Evolutionary conservation across 352 stramenopile genomes (phyloP).

Genomic region (Pythium aquatile): DNA sequence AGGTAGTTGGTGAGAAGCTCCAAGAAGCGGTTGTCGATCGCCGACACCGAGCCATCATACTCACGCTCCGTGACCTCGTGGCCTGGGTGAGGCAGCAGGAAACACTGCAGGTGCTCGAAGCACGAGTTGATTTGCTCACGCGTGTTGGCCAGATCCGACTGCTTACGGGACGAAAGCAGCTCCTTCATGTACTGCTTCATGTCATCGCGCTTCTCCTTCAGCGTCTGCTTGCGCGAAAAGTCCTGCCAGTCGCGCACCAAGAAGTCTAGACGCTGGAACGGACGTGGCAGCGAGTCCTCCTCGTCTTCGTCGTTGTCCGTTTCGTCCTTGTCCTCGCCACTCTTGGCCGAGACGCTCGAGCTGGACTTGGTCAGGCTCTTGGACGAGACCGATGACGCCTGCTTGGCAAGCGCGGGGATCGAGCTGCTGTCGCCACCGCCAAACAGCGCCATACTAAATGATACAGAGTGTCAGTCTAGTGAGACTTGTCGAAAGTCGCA

Average conservation of each 20-base stretch:
- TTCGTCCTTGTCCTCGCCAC: conserved; percentile 16
- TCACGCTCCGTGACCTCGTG: conserved; percentile 96
- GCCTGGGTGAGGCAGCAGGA: conserved; percentile 96
- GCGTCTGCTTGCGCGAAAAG: conserved; percentile 90
- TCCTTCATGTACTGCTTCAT: conserved; percentile 95
- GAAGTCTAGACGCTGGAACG: conserved; percentile 99
- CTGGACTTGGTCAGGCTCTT: conserved; percentile 39
- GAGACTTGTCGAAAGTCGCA: background rate
- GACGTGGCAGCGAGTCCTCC: conserved; percentile 43
- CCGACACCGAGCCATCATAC: conserved; percentile 94
- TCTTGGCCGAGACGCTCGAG: conserved; percentile 40
- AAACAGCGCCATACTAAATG: conserved; percentile 70
- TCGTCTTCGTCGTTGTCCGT: conserved; percentile 31
- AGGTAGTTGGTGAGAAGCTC: conserved; percentile 94
- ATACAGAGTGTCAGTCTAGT: background rate
- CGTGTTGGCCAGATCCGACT: conserved; percentile 93
- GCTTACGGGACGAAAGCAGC: conserved; percentile 90
- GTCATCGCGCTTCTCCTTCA: conserved; percentile 88
- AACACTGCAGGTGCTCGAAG: conserved; percentile 95
- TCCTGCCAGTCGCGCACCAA: conserved; percentile 99
- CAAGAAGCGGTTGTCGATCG: conserved; percentile 94
- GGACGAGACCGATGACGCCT: conserved; percentile 19
- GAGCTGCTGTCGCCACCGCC: conserved; percentile 38
- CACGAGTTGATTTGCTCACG: conserved; percentile 96
- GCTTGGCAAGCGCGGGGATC: conserved; percentile 24